Percentiles rank a stretch among this genome's conserved stretches.
phyloP scores from a whole-genome alignment of 2,329 filamentous ascomycete species.

The Aspergillus sp. region DNA sequence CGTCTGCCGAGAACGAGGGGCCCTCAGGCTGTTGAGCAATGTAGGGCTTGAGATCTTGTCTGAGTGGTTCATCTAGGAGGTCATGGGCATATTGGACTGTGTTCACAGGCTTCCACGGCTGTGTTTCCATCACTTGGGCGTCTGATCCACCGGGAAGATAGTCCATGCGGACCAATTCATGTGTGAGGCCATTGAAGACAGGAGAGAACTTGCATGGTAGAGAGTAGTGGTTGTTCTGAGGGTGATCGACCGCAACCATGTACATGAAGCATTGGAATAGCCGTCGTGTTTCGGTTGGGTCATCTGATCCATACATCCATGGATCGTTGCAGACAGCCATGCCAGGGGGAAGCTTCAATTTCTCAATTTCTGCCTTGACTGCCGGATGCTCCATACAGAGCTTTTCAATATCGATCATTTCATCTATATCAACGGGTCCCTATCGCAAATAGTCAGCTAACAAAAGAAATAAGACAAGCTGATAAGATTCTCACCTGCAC shows the following conservation, averaged over 20 bases:
- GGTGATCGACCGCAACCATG: slow-evolving; percentile 28
- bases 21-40: slow-evolving; percentile 63
- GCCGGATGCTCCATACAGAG: slow-evolving; percentile 50
- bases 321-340: slow-evolving; percentile 55
- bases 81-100: slow-evolving; percentile 56
- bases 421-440: slow-evolving; percentile 55
- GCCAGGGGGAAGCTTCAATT: slow-evolving; percentile 54
- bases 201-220: slow-evolving; percentile 33
- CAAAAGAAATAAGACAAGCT: background rate
- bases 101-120: slow-evolving; percentile 53
- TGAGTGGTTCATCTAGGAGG: slow-evolving; percentile 56
- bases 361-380: slow-evolving; percentile 55
- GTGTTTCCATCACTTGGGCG: slow-evolving; percentile 50
- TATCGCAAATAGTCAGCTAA: slow-evolving; percentile 54
- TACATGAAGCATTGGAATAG: slow-evolving; percentile 40
- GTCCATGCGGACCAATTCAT: slow-evolving; percentile 66
- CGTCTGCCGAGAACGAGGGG: slow-evolving; percentile 56
- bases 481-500: slow-evolving; percentile 33
- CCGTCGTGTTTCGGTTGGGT: slow-evolving; percentile 32
- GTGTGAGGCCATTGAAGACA: slow-evolving; percentile 54
- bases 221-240: slow-evolving; percentile 34
- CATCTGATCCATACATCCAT: slow-evolving; percentile 63
- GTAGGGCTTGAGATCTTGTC: slow-evolving; percentile 60
- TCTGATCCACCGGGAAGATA: slow-evolving; percentile 64
- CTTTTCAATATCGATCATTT: slow-evolving; percentile 55